Conservation (phyloP, 2,329 filamentous ascomycete genomes). For the Ophiostoma angusticollis region DNA sequence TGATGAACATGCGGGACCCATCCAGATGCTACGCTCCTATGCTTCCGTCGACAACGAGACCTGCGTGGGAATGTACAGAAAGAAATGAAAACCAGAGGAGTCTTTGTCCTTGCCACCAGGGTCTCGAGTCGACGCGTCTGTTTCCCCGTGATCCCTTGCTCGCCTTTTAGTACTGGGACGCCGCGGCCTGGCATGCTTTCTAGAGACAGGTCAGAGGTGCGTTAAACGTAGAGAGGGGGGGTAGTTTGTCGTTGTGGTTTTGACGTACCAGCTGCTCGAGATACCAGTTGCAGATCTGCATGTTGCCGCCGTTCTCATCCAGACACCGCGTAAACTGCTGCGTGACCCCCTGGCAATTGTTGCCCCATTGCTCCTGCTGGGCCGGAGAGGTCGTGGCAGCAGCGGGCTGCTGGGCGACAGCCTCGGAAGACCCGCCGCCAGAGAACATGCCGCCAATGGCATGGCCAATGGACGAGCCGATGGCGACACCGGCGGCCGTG, state of each 20-base stretch:
- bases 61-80: no score
- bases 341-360: slow-evolving; percentile 67
- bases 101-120: no score
- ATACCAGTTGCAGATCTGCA: slow-evolving; percentile 97
- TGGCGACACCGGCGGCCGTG: slow-evolving; percentile 92
- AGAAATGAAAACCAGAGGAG: no score
- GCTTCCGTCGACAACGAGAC: no score
- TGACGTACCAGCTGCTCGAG: slow-evolving; percentile 67
- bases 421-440: slow-evolving; percentile 56
- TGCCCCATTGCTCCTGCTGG: slow-evolving; percentile 41
- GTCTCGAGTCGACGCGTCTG: no score
- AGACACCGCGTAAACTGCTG: slow-evolving; percentile 88
- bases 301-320: slow-evolving; percentile 86
- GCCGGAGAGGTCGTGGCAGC: slow-evolving; percentile 21
- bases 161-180: slow-evolving; percentile 49
- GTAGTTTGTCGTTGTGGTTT: no score
- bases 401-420: slow-evolving; percentile 33
- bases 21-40: no score
- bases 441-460: slow-evolving; percentile 81
- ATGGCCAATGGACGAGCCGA: slow-evolving; percentile 91
- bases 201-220: slow-evolving; percentile 18
- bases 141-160: no score
- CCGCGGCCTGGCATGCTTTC: slow-evolving; percentile 74
- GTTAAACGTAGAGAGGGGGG: background rate
- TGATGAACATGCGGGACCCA: no score